These are phyloP conservation scores for Colletotrichum sp. DNA, from an alignment of 2,329 filamentous ascomycete species.

Conservation along the genomic window DNA sequence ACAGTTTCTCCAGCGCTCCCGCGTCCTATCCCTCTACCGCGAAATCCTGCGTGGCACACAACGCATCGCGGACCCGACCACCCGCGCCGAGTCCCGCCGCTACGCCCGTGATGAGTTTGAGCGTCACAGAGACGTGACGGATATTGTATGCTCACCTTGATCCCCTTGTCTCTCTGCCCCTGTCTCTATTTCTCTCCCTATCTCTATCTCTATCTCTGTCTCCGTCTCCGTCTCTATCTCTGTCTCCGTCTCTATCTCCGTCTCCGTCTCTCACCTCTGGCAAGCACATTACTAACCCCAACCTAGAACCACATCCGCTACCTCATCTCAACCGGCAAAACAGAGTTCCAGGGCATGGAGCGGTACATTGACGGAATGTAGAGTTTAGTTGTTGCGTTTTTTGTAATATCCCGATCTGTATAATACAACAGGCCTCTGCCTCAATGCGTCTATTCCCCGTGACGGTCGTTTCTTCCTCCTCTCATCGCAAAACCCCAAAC, in stretches of 20 bases:
- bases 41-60: slow-evolving; percentile 60
- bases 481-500: neutral
- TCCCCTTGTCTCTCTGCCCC: neutral
- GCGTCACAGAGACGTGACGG: slow-evolving; percentile 60
- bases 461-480: neutral
- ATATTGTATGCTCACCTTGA: slow-evolving; percentile 46
- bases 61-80: slow-evolving; percentile 54
- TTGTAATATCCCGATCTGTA: neutral
- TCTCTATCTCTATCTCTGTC: too few relatives aligned
- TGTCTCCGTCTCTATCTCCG: too few relatives aligned
- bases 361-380: slow-evolving; percentile 57
- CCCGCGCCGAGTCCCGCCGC: slow-evolving; percentile 59
- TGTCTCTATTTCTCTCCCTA: neutral
- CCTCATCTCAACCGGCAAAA: slow-evolving; percentile 68
- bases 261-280: neutral
- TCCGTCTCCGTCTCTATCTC: too few relatives aligned
- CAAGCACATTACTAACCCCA: neutral
- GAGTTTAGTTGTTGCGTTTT: neutral
- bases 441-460: neutral
- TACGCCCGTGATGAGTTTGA: slow-evolving; percentile 68
- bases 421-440: neutral
- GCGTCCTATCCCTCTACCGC: slow-evolving; percentile 63
- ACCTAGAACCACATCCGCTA: slow-evolving; percentile 64
- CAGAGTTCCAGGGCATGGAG: slow-evolving; percentile 69
- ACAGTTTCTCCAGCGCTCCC: slow-evolving; percentile 64